phyloP scores from a whole-genome alignment of 331 rosid species.

The Stylosanthes scabra region DNA sequence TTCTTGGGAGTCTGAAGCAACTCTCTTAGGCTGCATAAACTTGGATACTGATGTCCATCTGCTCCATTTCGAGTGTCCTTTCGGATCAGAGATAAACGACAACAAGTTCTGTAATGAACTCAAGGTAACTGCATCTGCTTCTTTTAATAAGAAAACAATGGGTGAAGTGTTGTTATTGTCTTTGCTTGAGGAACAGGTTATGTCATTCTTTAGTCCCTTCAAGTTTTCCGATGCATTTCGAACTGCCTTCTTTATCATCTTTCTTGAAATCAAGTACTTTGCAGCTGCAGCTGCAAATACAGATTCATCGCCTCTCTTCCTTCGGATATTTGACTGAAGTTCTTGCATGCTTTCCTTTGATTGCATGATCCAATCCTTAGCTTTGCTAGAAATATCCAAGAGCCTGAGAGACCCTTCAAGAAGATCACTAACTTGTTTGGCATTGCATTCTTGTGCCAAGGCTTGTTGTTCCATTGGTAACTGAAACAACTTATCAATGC shows the following conservation, averaged over 20 bases:
- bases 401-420: conserved; percentile 67
- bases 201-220: conserved; percentile 15
- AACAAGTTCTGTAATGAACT: conserved; percentile 45
- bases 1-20: conserved; percentile 31
- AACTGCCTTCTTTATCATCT: conserved; percentile 52
- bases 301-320: conserved; percentile 43
- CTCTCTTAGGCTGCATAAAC: conserved; percentile 48
- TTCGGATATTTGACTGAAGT: conserved; percentile 51
- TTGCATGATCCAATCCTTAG: conserved; percentile 52
- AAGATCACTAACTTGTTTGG: conserved; percentile 51
- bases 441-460: conserved; percentile 49
- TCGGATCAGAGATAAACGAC: conserved; percentile 43
- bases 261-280: conserved; percentile 58
- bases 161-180: conserved; percentile 33
- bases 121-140: conserved; percentile 45
- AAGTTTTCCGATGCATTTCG: conserved; percentile 43
- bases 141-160: conserved; percentile 37
- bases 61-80: conserved; percentile 29
- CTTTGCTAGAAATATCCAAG: conserved; percentile 55
- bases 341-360: conserved; percentile 53
- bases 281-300: conserved; percentile 39
- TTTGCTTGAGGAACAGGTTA: conserved; percentile 12
- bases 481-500: conserved; percentile 54
- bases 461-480: conserved; percentile 55
- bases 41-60: conserved; percentile 55